A percentile compares a stretch with the other conserved stretches of the same genome.
Conservation (phyloP, 352 stramenopile genomes). For the Phytopythium cucurbitacearum region DNA sequence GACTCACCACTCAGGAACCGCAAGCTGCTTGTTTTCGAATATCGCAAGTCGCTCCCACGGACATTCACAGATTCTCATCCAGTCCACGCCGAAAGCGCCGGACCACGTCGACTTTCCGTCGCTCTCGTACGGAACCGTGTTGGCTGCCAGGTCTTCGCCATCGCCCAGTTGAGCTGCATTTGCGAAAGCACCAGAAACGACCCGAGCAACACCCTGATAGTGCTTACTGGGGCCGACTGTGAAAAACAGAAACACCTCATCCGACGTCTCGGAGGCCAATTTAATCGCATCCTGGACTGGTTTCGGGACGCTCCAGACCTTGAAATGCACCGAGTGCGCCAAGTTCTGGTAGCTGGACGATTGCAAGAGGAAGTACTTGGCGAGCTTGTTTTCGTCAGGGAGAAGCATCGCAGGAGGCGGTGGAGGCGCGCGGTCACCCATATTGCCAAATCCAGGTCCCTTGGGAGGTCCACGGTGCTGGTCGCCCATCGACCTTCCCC, state of each 20-base stretch:
- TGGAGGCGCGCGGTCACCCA: slow-evolving; percentile 8
- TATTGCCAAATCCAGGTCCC: slow-evolving; percentile 6
- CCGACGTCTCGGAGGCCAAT: slow-evolving; percentile 56
- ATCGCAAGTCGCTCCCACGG: slow-evolving; percentile 75
- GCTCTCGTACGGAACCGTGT: slow-evolving; percentile 55
- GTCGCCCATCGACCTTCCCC: neutral
- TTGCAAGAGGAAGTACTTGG: slow-evolving; percentile 82
- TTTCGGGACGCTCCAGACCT: slow-evolving; percentile 52
- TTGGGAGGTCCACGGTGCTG: slow-evolving; percentile 4
- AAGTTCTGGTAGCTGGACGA: slow-evolving; percentile 82
- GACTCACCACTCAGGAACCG: slow-evolving; percentile 53
- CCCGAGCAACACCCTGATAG: slow-evolving; percentile 66
- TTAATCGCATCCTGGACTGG: slow-evolving; percentile 64
- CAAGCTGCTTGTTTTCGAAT: slow-evolving; percentile 66
- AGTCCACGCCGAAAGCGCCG: slow-evolving; percentile 69
- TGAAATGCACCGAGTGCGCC: slow-evolving; percentile 74
- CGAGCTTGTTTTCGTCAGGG: slow-evolving; percentile 69
- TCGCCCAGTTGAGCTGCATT: slow-evolving; percentile 14
- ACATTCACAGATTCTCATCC: slow-evolving; percentile 85
- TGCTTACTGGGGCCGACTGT: slow-evolving; percentile 70
- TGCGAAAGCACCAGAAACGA: slow-evolving; percentile 31
- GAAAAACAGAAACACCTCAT: slow-evolving; percentile 83
- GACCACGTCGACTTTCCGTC: slow-evolving; percentile 48
- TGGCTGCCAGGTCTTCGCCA: slow-evolving; percentile 46
- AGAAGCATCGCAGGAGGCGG: slow-evolving; percentile 22